Evolutionary conservation across 2,329 filamentous ascomycete species (phyloP).

Genomic region (Monosporascus sp.): DNA sequence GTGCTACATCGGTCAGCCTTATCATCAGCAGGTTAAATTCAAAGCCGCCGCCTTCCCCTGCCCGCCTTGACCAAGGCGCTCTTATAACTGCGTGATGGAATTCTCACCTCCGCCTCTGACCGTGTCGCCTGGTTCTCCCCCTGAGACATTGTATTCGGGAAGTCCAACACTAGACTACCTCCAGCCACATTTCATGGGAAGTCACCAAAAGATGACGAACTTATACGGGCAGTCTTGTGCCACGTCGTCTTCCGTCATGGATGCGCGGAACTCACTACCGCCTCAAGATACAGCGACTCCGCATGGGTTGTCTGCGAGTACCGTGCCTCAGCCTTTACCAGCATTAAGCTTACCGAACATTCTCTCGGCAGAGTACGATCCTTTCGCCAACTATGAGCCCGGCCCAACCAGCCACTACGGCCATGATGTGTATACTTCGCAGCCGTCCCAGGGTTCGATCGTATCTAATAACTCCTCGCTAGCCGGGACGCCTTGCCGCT

Average conservation of each 20-base stretch:
- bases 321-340: constrained; percentile 33
- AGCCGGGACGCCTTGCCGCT: constrained; percentile 25
- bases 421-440: constrained; percentile 40
- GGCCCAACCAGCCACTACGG: constrained; percentile 36
- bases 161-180: constrained; percentile 39
- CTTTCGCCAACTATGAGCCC: constrained; percentile 42
- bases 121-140: constrained; percentile 37
- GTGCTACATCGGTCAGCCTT: not conserved
- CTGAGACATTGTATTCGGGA: constrained; percentile 38
- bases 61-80: not conserved
- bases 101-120: constrained; percentile 43
- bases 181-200: constrained; percentile 37
- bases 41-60: not conserved
- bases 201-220: constrained; percentile 38
- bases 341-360: constrained; percentile 39
- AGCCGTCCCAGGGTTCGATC: constrained; percentile 27
- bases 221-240: constrained; percentile 37
- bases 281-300: constrained; percentile 36
- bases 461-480: constrained; percentile 20
- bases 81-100: constrained; percentile 35
- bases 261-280: constrained; percentile 31
- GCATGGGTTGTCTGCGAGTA: constrained; percentile 36
- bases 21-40: not conserved
- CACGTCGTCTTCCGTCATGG: constrained; percentile 29
- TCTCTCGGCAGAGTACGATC: constrained; percentile 45